Base-by-base conservation (phyloP, 2,329 filamentous ascomycete species). In the Dothistroma septosporum region DNA sequence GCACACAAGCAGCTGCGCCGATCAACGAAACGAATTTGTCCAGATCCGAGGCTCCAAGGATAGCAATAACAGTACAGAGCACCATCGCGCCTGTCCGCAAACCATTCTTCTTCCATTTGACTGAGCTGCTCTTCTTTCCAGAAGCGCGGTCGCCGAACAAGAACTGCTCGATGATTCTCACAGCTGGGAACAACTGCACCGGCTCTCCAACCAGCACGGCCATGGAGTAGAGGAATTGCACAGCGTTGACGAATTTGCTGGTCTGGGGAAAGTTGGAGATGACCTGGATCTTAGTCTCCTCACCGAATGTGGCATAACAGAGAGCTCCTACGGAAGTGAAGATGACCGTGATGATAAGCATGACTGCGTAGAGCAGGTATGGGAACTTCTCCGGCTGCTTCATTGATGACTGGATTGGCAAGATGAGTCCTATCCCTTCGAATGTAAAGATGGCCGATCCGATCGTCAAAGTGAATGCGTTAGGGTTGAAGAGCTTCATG, bases 401-500 rank as follows among this genome's bases (percentile, higher is more conserved):
- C 88, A 91, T 91, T 59, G 85, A 88, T 9, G 87, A 88, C 71
- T 91, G 87, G 57, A 91, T 91, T 0, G 88, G 88, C 9, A 91
- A 78, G 64, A 91, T 90, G 24, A 91, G 83, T 0, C 88, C 88
- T 52, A 91, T 91, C 53, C 88, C 88, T 72, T 91, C 88, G 67
- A 90, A 91, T 0, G 88, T 90, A 76, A 91, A 91, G 70, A 91
- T 90, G 41, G 87, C 85, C 1, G 87, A 85, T 56, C 88, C 88
- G 53, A 91, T 82, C 28, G 87, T 91, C 57, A 91, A 77, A 0
- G 88, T 87, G 71, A 87, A 91, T 59, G 83, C 80, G 28, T 79
- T 77, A 0, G 88, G 85, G 73, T 91, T 91, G 80, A 91, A 90
- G 14, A 89, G 77, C 55, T 79, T 77, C n/a, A 91, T 85, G 0